These are phyloP conservation scores for Ascoidea asiatica DNA, from an alignment of 805 yeast species.

Conservation along the genomic window DNA sequence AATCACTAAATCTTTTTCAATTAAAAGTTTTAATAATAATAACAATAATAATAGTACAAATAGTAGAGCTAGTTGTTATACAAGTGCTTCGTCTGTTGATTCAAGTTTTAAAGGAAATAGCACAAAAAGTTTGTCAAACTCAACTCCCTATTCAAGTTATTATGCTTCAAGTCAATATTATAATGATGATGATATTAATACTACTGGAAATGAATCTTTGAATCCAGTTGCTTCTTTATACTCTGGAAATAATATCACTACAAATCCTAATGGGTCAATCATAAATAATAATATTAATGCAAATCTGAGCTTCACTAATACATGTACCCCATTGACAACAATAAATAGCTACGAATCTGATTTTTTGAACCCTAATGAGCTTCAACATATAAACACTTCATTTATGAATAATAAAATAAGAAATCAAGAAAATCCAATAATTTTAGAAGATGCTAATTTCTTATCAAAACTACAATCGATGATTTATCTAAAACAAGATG, in stretches of 20 bases:
- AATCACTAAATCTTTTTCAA: no score
- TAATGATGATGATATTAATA: background rate
- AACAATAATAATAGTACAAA: no score
- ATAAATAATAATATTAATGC: no score
- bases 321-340: background rate
- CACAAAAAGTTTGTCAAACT: background rate
- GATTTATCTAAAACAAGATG: constrained; percentile 31
- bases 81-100: background rate
- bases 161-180: background rate
- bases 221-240: background rate
- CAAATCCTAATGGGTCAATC: no score
- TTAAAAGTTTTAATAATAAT: no score
- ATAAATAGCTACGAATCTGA: background rate
- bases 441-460: constrained; percentile 30
- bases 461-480: constrained; percentile 27
- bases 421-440: constrained; percentile 17
- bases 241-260: no score
- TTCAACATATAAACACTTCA: background rate
- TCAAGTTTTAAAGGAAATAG: background rate
- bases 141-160: background rate
- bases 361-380: background rate
- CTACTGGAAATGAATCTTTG: background rate
- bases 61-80: background rate
- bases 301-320: no score
- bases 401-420: no score